Evolutionary conservation across 73 alveolate species (phyloP).

Genomic region (Tetrahymena malaccensis): DNA sequence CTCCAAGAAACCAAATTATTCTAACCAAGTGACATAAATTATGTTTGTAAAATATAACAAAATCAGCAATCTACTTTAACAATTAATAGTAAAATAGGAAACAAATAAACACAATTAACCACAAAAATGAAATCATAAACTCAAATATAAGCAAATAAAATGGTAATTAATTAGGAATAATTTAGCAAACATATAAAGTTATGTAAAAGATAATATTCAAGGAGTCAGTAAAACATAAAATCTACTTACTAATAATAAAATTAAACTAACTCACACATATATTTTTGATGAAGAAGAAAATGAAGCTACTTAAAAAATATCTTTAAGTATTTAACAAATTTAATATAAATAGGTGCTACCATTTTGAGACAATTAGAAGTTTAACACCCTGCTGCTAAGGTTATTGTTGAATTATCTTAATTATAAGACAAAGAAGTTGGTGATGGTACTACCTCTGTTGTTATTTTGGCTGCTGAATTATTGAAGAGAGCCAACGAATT

Average conservation of each 20-base stretch:
- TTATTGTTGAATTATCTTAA: slow-evolving; percentile 94
- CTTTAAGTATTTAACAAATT: not conserved
- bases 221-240: not conserved
- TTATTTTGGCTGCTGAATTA: slow-evolving; percentile 96
- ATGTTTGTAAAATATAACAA: too few species aligned
- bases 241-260: not conserved
- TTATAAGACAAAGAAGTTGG: slow-evolving; percentile 97
- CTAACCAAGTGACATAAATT: not conserved
- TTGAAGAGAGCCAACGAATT: slow-evolving; percentile 96
- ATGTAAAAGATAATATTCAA: not conserved
- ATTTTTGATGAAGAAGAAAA: not conserved
- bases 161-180: not conserved
- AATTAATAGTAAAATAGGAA: not conserved
- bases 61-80: not conserved
- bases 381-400: slow-evolving; percentile 99
- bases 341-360: slow-evolving; percentile 76
- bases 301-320: not conserved
- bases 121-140: not conserved
- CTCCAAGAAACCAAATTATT: not conserved
- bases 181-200: not conserved
- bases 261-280: too few species aligned
- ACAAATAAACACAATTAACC: not conserved
- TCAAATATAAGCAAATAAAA: not conserved
- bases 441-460: slow-evolving; percentile 99
- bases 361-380: slow-evolving; percentile 90